These are phyloP conservation scores for Salix arbutifolia DNA, from an alignment of 345 rosid genomes.

Conservation along the genomic window DNA sequence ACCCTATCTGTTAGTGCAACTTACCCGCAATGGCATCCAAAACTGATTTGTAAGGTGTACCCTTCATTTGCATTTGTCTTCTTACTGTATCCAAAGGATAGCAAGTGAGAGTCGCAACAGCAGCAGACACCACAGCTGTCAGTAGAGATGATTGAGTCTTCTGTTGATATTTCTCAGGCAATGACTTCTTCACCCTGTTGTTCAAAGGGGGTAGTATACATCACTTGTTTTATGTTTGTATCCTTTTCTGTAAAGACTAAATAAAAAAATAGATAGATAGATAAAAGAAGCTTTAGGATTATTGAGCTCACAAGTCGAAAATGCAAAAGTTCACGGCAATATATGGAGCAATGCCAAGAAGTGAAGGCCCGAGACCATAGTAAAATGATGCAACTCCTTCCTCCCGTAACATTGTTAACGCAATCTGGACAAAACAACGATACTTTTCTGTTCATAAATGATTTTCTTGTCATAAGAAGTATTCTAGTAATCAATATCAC, in stretches of 20 bases:
- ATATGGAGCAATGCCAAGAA: constrained; percentile 88
- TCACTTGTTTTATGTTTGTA: background rate
- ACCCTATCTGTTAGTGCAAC: background rate
- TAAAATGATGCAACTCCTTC: constrained; percentile 87
- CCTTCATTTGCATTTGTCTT: constrained; percentile 97
- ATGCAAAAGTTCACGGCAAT: constrained; percentile 94
- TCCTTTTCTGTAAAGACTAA: background rate
- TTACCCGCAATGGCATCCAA: constrained; percentile 80
- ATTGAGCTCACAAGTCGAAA: constrained; percentile 78
- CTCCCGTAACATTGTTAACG: constrained; percentile 85
- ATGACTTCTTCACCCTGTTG: constrained; percentile 80
- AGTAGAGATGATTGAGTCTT: constrained; percentile 74
- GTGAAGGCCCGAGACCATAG: constrained; percentile 93
- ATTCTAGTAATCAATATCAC: constrained; percentile 13
- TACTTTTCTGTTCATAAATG: constrained; percentile 3
- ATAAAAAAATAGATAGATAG: background rate
- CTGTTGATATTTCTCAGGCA: constrained; percentile 74
- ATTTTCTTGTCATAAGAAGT: constrained; percentile 9
- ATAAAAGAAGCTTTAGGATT: background rate
- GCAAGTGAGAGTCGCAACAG: constrained; percentile 83
- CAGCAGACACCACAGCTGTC: constrained; percentile 79
- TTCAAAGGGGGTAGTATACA: constrained; percentile 3
- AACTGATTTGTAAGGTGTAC: constrained; percentile 80
- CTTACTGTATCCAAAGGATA: constrained; percentile 95
- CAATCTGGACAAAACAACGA: constrained; percentile 50